These are phyloP conservation scores for Picochlorum sp. DNA, from an alignment of 139 green algal species.

Conservation along the genomic window DNA sequence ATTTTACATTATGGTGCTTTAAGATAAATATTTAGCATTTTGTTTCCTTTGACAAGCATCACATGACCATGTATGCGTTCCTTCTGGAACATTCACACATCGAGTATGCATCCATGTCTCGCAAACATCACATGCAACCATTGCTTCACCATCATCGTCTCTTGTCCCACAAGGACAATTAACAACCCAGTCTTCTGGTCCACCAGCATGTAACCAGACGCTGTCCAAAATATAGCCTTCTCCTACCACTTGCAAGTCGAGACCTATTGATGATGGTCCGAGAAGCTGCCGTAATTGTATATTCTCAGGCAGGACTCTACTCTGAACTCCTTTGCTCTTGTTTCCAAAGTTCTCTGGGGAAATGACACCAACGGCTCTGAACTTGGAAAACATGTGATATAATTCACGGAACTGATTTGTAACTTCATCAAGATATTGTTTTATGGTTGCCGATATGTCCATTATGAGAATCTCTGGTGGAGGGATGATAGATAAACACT, in stretches of 20 bases:
- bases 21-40: conserved; percentile 1
- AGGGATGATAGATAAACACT: conserved; percentile 8
- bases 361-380: no score
- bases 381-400: conserved; percentile 57
- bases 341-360: no score
- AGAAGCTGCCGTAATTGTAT: background rate
- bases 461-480: conserved; percentile 49
- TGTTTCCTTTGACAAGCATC: conserved; percentile 3
- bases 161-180: conserved; percentile 61
- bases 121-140: conserved; percentile 89
- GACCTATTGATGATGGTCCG: background rate
- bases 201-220: conserved; percentile 54
- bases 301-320: background rate
- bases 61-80: background rate
- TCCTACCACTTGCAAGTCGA: conserved; percentile 22
- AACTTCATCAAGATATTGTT: conserved; percentile 35
- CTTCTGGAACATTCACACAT: conserved; percentile 12
- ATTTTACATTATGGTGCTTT: background rate
- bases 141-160: conserved; percentile 94
- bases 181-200: conserved; percentile 84
- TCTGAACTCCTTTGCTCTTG: background rate
- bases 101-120: conserved; percentile 12
- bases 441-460: conserved; percentile 19
- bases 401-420: conserved; percentile 37
- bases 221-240: conserved; percentile 6